Base-by-base conservation (phyloP, 2,329 filamentous ascomycete species). In the Cercospora brassicicola region DNA sequence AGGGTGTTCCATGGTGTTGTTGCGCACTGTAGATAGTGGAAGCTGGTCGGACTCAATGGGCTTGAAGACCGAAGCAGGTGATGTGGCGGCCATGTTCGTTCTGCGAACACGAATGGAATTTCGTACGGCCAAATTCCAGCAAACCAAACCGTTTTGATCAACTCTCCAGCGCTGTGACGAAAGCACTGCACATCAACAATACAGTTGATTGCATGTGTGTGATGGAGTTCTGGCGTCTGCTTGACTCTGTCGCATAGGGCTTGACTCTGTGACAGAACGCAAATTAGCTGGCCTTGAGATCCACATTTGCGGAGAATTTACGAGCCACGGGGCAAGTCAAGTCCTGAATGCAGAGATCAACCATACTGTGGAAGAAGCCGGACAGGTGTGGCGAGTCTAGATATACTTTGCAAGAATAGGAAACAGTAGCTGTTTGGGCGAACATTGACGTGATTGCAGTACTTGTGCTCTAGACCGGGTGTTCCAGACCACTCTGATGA, bases 231-330 rank as follows among this genome's bases (percentile, higher is more conserved):
- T 23, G 28, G 18, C 33, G 26, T 59, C 6, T 33, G 33, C 59
- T 61, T 61, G 33, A 45, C 59, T 61, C 59, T 45, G 59, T 61
- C 36, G 59, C 39, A 33, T 48, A 20, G 28, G 23, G 15, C 59
- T 62, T 62, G 59, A 30, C 59, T 48, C 15, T 11, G 59, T 61
- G 59, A 45, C 33, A 61, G 36, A 51, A 31, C 26, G 59, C 30
- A 62, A 62, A 62, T 62, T 42, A 33, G 30, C 26, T 62, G 59
- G 59, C 23, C 39, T 30, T 62, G 59, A 42, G 33, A 28, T 7
- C 36, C 31, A 61, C 18, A 20, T 13, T 18, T 51, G 36, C 36
- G 36, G 36, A 23, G 45, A 23, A 20, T 5, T 51, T 20, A 23
- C 20, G 20, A 51, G 45, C 45, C n/a, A 51, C 45, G 18, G 20